Conservation (phyloP, 352 stramenopile genomes). For the Thalassiosira sp. region DNA sequence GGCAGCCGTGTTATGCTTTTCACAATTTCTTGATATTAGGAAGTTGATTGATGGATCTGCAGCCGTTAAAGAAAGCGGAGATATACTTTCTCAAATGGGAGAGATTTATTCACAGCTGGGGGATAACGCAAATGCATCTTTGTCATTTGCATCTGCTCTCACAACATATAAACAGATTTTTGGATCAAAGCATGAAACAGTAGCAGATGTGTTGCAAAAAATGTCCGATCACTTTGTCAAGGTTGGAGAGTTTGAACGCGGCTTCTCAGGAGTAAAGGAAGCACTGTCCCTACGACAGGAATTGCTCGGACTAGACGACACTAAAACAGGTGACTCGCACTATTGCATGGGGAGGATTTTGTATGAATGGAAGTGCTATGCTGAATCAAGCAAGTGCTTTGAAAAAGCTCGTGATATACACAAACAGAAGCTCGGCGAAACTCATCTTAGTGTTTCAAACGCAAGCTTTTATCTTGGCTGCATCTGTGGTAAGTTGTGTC, state of each 20-base stretch:
- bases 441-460: constrained; percentile 52
- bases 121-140: constrained; percentile 52
- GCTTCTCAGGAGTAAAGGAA: constrained; percentile 60
- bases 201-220: constrained; percentile 54
- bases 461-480: constrained; percentile 61
- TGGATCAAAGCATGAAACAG: constrained; percentile 51
- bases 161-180: constrained; percentile 53
- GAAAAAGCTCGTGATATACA: constrained; percentile 54
- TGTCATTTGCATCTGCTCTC: constrained; percentile 57
- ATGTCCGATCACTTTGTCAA: constrained; percentile 61
- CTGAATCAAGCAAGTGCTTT: constrained; percentile 59
- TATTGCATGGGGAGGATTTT: constrained; percentile 65
- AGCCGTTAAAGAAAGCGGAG: constrained; percentile 44
- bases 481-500: constrained; percentile 55
- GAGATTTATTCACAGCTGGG: constrained; percentile 50
- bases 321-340: constrained; percentile 50
- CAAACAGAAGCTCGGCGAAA: constrained; percentile 43
- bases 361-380: constrained; percentile 57
- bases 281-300: constrained; percentile 52
- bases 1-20: constrained; percentile 48
- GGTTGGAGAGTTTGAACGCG: constrained; percentile 59
- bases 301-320: constrained; percentile 45
- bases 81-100: constrained; percentile 53
- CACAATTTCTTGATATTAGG: constrained; percentile 54
- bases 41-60: constrained; percentile 39